Evolutionary conservation across 225 moss, liverwort and hornwort species (phyloP).

Genomic region (Bryum argenteum): DNA sequence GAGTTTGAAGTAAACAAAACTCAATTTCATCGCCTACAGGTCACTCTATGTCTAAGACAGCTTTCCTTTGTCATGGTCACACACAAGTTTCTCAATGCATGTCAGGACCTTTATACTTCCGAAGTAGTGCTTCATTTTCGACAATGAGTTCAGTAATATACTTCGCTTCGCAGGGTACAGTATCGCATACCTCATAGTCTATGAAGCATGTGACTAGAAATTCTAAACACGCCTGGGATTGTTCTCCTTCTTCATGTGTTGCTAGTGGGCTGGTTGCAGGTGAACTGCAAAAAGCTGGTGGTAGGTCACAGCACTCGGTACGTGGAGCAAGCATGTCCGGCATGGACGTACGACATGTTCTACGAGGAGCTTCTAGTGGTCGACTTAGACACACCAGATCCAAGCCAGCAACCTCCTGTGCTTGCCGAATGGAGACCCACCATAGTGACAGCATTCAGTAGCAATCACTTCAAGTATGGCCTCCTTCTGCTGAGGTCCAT

Average conservation of each 20-base stretch:
- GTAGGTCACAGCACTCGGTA: slow-evolving; percentile 48
- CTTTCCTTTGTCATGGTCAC: no score
- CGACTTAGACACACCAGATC: slow-evolving; percentile 47
- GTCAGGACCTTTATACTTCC: no score
- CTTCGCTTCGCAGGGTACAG: no score
- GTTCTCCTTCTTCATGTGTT: background rate
- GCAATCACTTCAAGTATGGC: slow-evolving; percentile 55
- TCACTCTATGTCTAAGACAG: no score
- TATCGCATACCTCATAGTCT: no score
- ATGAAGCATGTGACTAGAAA: no score
- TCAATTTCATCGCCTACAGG: no score
- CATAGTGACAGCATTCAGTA: slow-evolving; percentile 58
- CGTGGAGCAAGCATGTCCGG: slow-evolving; percentile 47
- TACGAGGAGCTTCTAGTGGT: slow-evolving; percentile 55
- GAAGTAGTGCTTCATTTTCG: no score
- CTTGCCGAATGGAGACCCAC: slow-evolving; percentile 55
- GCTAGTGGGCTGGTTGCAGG: slow-evolving; percentile 19
- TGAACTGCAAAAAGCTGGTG: slow-evolving; percentile 50
- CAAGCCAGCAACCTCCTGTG: slow-evolving; percentile 24
- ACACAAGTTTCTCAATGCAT: no score
- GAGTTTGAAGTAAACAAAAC: no score
- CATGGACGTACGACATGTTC: slow-evolving; percentile 39
- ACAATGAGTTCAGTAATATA: no score
- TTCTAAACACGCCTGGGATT: no score
- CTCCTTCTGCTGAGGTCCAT: slow-evolving; percentile 61